Conservation (phyloP, 1,284 basidiomycete genomes). For the Somion occarium region DNA sequence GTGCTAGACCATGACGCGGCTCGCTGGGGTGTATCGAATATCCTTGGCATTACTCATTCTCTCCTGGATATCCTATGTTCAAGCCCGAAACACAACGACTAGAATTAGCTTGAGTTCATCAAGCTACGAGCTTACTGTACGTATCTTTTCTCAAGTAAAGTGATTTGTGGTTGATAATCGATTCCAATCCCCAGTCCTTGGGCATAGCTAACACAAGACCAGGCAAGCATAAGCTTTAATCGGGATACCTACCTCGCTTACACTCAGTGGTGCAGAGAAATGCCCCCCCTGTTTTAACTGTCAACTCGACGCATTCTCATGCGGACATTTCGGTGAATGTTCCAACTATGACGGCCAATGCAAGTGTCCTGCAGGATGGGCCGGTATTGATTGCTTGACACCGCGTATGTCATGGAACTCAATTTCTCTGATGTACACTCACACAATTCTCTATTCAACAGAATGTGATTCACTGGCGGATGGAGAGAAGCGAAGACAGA, state of each 20-base stretch:
- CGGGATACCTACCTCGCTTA: too few species aligned
- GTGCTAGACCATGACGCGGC: background rate
- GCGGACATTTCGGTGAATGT: slow-evolving; percentile 84
- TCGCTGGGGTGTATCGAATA: too few species aligned
- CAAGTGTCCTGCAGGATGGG: slow-evolving; percentile 87
- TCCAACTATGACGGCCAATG: slow-evolving; percentile 88
- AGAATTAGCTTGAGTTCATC: background rate
- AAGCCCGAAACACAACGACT: background rate
- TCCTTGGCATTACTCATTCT: background rate
- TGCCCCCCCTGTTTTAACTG: slow-evolving; percentile 87
- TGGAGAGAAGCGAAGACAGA: slow-evolving; percentile 77
- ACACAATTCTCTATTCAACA: slow-evolving; percentile 27
- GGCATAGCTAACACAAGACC: background rate
- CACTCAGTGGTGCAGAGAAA: slow-evolving; percentile 29
- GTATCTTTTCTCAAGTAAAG: background rate
- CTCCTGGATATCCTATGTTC: background rate
- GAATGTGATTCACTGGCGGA: slow-evolving; percentile 91
- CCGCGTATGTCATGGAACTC: slow-evolving; percentile 54
- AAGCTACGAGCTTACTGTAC: background rate
- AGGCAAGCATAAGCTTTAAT: background rate
- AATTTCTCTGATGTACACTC: background rate
- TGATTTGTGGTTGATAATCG: too few species aligned
- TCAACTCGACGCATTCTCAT: slow-evolving; percentile 75
- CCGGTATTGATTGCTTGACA: slow-evolving; percentile 83
- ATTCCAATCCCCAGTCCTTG: background rate